phyloP scores from a whole-genome alignment of 2,329 filamentous ascomycete species.

The Blumeria hordei region DNA sequence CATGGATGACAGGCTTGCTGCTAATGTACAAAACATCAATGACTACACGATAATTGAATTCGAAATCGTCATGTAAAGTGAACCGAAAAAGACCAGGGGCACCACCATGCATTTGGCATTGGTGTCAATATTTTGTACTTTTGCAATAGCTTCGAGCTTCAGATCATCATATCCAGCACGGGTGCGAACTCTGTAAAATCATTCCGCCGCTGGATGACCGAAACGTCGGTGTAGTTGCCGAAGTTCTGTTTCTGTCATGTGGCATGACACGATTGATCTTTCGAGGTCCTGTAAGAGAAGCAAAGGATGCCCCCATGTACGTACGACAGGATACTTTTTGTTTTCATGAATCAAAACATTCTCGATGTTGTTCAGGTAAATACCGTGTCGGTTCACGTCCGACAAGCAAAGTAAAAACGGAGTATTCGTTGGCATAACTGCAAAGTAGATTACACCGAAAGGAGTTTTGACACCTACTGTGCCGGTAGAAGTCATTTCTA shows the following conservation, averaged over 20 bases:
- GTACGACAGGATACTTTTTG: background rate
- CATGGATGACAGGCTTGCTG: conserved; percentile 1
- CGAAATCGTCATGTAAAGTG: background rate
- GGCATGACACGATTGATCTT: background rate
- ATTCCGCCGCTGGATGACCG: background rate
- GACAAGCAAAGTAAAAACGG: background rate
- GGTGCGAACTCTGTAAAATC: background rate
- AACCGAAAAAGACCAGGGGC: background rate
- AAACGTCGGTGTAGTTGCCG: background rate
- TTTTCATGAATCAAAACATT: background rate
- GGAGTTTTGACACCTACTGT: background rate
- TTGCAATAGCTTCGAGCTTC: background rate
- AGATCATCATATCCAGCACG: background rate
- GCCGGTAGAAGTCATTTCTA: background rate
- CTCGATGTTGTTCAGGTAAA: background rate
- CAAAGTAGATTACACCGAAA: background rate
- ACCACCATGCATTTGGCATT: conserved; percentile 1
- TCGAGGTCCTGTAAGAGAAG: background rate
- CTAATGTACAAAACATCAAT: conserved; percentile 3
- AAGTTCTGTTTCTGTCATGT: background rate
- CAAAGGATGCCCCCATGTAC: background rate
- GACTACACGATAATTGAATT: background rate
- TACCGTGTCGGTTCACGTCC: background rate
- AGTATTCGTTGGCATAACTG: background rate
- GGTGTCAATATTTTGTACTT: background rate